A percentile compares a stretch with the other conserved stretches of the same genome.
Conservation (phyloP, 148 eudicot genomes). For the Diospyros lotus region DNA sequence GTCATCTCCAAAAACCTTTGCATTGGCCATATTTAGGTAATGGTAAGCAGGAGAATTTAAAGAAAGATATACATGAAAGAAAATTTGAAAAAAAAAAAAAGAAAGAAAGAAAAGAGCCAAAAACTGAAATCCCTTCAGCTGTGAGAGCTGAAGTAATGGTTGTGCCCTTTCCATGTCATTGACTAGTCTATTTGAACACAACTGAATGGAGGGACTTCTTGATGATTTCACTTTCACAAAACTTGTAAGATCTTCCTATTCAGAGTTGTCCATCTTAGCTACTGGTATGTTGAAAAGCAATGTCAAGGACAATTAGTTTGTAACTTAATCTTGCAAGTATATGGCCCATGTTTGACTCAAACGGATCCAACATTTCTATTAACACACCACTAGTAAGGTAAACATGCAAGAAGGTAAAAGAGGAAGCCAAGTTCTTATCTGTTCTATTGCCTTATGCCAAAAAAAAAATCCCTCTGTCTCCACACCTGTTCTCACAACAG, state of each 20-base stretch:
- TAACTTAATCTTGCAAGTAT: background rate
- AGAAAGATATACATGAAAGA: background rate
- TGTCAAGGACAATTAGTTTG: background rate
- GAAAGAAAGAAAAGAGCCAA: background rate
- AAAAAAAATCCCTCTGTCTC: background rate
- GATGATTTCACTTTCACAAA: background rate
- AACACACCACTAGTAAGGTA: background rate
- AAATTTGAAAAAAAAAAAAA: background rate
- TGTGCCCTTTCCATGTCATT: background rate
- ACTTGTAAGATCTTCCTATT: background rate
- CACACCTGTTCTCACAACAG: background rate
- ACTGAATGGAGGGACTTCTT: background rate
- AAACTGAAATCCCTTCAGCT: background rate
- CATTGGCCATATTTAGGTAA: background rate
- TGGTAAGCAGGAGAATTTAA: background rate
- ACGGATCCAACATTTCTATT: background rate
- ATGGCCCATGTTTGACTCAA: background rate
- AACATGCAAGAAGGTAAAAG: background rate
- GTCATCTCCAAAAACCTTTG: slow-evolving; percentile 45
- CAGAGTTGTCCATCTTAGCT: background rate
- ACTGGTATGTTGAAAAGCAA: background rate
- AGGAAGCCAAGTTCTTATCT: background rate
- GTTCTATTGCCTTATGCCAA: background rate
- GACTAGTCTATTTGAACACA: background rate
- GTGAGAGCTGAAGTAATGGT: background rate